Evolutionary conservation across 1,284 basidiomycete genomes (phyloP).

Genomic region (Ganoderma meredithae): DNA sequence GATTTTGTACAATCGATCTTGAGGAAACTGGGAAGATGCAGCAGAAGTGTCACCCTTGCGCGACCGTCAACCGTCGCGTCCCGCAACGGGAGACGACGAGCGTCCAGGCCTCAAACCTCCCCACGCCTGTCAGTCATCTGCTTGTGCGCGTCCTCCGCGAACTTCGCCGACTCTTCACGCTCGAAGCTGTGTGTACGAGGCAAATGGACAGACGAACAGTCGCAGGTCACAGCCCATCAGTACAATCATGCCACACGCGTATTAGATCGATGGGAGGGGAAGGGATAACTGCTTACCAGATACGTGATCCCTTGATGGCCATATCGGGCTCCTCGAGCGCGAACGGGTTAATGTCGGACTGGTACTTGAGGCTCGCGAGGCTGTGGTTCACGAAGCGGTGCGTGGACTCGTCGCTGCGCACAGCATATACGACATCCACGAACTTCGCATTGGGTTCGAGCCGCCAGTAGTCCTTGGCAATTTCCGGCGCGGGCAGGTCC

Average conservation of each 20-base stretch:
- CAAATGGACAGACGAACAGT: neutral
- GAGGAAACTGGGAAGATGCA: neutral
- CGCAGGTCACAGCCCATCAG: neutral
- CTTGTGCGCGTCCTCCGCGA: conserved; percentile 49
- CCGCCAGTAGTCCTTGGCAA: conserved; percentile 96
- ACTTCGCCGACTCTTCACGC: conserved; percentile 74
- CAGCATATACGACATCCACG: conserved; percentile 89
- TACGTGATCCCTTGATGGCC: conserved; percentile 76
- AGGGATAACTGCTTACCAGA: conserved; percentile 56
- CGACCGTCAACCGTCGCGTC: neutral
- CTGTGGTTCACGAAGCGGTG: conserved; percentile 95
- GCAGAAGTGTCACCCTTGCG: neutral
- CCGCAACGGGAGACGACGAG: neutral
- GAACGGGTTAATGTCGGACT: conserved; percentile 90
- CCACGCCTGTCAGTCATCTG: conserved; percentile 23
- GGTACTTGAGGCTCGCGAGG: conserved; percentile 81
- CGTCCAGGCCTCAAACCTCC: neutral
- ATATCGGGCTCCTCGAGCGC: conserved; percentile 91
- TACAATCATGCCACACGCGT: neutral
- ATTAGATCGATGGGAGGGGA: neutral
- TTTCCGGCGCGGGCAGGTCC: conserved; percentile 79
- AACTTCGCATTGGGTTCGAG: conserved; percentile 77
- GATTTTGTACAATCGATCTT: neutral
- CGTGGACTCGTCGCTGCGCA: conserved; percentile 92
- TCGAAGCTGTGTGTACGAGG: conserved; percentile 64